Percentiles rank a stretch among this genome's conserved stretches.
These are phyloP conservation scores for Fusarium subglutinans DNA, from an alignment of 2,329 filamentous ascomycete genomes.

Conservation along the genomic window DNA sequence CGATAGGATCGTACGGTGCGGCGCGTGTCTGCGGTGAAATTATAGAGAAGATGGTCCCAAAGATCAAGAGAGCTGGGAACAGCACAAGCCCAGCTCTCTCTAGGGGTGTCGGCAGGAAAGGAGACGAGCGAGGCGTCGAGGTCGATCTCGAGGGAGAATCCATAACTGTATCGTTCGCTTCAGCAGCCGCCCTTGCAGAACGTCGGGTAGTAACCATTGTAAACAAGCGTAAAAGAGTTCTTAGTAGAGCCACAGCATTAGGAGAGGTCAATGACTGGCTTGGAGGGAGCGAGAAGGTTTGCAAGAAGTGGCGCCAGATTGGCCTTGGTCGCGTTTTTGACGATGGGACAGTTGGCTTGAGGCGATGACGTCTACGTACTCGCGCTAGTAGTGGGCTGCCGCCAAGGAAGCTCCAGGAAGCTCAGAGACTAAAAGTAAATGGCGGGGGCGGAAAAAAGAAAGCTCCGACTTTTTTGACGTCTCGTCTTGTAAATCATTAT, in stretches of 20 bases:
- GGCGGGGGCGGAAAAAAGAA: slow-evolving; percentile 27
- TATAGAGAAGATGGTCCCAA: slow-evolving; percentile 83
- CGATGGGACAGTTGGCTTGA: slow-evolving; percentile 13
- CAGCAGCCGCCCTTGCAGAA: slow-evolving; percentile 32
- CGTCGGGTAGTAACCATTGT: slow-evolving; percentile 44
- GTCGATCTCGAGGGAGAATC: slow-evolving; percentile 15
- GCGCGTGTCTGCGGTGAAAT: slow-evolving; percentile 77
- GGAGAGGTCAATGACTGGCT: neutral
- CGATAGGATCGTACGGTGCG: slow-evolving; percentile 67
- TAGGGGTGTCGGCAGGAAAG: slow-evolving; percentile 74
- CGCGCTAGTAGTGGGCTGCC: slow-evolving; percentile 22
- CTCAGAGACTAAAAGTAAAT: neutral
- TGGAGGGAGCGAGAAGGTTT: neutral
- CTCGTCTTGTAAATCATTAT: neutral
- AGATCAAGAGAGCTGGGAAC: slow-evolving; percentile 81
- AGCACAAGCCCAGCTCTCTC: slow-evolving; percentile 71
- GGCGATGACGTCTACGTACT: slow-evolving; percentile 41
- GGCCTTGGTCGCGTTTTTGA: slow-evolving; percentile 25
- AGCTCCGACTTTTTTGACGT: slow-evolving; percentile 10
- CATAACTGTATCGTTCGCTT: slow-evolving; percentile 24
- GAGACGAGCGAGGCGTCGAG: slow-evolving; percentile 54
- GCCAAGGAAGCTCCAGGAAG: slow-evolving; percentile 14
- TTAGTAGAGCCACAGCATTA: neutral
- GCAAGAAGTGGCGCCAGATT: slow-evolving; percentile 5
- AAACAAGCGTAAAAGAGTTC: neutral